These are phyloP conservation scores for Herpetomonas muscarum DNA, from an alignment of 208 protist species.

Conservation along the genomic window DNA sequence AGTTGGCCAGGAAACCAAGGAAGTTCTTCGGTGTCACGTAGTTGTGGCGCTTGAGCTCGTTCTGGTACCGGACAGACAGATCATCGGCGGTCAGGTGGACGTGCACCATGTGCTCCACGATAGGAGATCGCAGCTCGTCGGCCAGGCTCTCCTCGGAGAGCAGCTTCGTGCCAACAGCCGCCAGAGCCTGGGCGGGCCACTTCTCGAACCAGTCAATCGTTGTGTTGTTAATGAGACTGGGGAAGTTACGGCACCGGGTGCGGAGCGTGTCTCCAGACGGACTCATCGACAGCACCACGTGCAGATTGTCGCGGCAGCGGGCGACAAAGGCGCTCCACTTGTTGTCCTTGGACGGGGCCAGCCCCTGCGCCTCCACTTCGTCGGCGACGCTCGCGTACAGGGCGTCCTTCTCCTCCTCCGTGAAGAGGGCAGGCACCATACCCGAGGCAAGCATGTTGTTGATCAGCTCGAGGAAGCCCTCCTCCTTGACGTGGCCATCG, in stretches of 20 bases:
- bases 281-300: conserved; percentile 98
- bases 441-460: conserved; percentile 99
- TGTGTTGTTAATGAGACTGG: conserved; percentile 98
- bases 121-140: conserved; percentile 68
- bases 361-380: conserved; percentile 80
- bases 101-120: conserved; percentile 96
- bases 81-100: conserved; percentile 92
- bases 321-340: conserved; percentile 98
- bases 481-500: conserved; percentile 97
- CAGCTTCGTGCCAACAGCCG: conserved; percentile 89
- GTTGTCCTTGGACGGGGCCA: conserved; percentile 94
- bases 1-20: conserved; percentile 97
- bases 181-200: conserved; percentile 97
- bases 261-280: conserved; percentile 95
- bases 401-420: conserved; percentile 97
- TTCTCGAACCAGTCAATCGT: conserved; percentile 99
- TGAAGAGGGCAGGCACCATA: conserved; percentile 98
- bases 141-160: conserved; percentile 89
- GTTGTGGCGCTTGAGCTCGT: conserved; percentile 93
- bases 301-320: conserved; percentile 97
- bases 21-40: conserved; percentile 99
- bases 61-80: conserved; percentile 87
- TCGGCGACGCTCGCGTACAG: conserved; percentile 91
- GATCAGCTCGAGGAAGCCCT: conserved; percentile 98
- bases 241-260: conserved; percentile 97